phyloP scores from a whole-genome alignment of 805 yeast species.

The Saccharomycopsis sp. region DNA sequence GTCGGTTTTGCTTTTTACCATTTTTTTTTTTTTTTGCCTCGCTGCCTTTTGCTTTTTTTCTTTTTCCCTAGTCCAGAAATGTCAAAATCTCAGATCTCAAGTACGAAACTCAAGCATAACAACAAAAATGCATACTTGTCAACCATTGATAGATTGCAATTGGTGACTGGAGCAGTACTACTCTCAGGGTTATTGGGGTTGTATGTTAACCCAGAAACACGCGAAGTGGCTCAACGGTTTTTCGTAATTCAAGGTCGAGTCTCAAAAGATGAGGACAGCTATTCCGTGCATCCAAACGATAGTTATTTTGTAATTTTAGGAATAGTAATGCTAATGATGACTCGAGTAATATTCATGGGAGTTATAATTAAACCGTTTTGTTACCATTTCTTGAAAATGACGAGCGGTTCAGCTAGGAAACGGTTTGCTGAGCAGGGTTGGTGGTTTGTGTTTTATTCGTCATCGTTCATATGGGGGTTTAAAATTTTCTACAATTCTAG shows the following conservation, averaged over 20 bases:
- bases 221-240: conserved; percentile 1
- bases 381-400: conserved; percentile 33
- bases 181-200: background rate
- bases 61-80: too few relatives aligned
- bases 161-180: too few relatives aligned
- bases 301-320: conserved; percentile 45
- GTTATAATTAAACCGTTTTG: conserved; percentile 55
- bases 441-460: conserved; percentile 54
- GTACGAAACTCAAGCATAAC: too few relatives aligned
- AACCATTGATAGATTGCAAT: too few relatives aligned
- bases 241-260: conserved; percentile 10
- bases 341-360: conserved; percentile 56
- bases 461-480: conserved; percentile 51
- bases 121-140: too few relatives aligned
- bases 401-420: conserved; percentile 42
- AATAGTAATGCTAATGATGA: conserved; percentile 48
- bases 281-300: conserved; percentile 54
- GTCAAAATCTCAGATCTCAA: too few relatives aligned
- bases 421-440: conserved; percentile 88
- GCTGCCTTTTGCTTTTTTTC: too few relatives aligned
- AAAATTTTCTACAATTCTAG: conserved; percentile 49
- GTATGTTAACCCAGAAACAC: conserved; percentile 9
- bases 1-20: too few relatives aligned
- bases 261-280: conserved; percentile 26
- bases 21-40: too few relatives aligned